A percentile compares a stretch with the other conserved stretches of the same genome.
These are phyloP conservation scores for Fonsecaea pugnacius DNA, from an alignment of 2,329 filamentous ascomycete species.

Conservation along the genomic window DNA sequence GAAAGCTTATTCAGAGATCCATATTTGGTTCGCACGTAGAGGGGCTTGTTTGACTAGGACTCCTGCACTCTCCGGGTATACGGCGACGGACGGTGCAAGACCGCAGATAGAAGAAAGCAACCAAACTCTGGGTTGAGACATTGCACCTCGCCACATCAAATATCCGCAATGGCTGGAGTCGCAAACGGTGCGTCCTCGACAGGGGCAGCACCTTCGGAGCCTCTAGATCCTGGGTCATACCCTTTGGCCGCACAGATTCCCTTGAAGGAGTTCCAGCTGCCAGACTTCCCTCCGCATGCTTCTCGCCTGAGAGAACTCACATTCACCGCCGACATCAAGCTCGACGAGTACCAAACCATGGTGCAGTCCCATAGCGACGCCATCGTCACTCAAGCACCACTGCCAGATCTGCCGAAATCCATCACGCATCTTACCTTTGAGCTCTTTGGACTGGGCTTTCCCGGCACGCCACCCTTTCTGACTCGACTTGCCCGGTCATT, in stretches of 20 bases:
- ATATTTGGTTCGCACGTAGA: background rate
- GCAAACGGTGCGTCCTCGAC: background rate
- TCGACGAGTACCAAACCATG: slow-evolving; percentile 50
- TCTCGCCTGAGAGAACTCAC: slow-evolving; percentile 51
- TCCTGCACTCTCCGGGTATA: background rate
- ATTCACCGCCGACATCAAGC: slow-evolving; percentile 55
- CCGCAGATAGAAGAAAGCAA: background rate
- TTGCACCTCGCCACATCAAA: background rate
- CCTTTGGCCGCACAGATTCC: slow-evolving; percentile 54
- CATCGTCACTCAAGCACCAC: slow-evolving; percentile 37
- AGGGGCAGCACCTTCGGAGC: background rate
- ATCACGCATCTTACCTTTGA: slow-evolving; percentile 55
- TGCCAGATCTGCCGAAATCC: slow-evolving; percentile 46
- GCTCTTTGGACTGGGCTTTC: slow-evolving; percentile 55
- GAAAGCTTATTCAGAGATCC: background rate
- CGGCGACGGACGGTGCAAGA: background rate
- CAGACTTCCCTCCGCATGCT: slow-evolving; percentile 52
- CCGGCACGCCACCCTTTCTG: slow-evolving; percentile 47
- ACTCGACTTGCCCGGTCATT: slow-evolving; percentile 46
- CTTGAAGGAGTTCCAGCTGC: slow-evolving; percentile 51
- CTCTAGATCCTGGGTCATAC: slow-evolving; percentile 16
- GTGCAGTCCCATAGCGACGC: slow-evolving; percentile 37
- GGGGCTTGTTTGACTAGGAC: background rate
- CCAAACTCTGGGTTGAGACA: background rate
- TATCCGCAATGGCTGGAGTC: slow-evolving; percentile 2